Evolutionary conservation across 2,329 filamentous ascomycete species (phyloP).

Genomic region (Botryotinia narcissicola): DNA sequence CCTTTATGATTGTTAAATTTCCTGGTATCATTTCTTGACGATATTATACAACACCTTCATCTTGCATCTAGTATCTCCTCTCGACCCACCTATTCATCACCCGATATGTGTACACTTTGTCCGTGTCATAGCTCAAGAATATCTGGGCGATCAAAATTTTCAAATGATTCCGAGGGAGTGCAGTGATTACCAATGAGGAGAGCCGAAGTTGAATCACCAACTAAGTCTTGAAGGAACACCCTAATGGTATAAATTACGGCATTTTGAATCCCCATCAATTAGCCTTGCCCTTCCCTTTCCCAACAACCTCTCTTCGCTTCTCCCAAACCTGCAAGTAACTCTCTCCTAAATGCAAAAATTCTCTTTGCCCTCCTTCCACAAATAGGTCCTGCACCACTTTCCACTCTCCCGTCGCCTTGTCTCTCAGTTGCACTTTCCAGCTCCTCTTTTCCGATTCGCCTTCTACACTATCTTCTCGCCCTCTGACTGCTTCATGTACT

Average conservation of each 20-base stretch:
- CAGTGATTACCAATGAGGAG: neutral
- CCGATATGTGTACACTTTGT: neutral
- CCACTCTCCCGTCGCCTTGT: conserved; percentile 74
- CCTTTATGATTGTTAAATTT: neutral
- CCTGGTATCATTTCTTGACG: neutral
- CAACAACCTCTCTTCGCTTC: conserved; percentile 57
- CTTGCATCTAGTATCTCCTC: neutral
- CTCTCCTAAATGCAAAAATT: conserved; percentile 89
- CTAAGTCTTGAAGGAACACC: neutral
- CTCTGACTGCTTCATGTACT: conserved; percentile 77
- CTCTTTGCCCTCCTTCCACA: conserved; percentile 83
- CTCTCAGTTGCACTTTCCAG: conserved; percentile 88
- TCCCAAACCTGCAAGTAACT: conserved; percentile 98
- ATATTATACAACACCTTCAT: neutral
- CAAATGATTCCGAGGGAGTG: neutral
- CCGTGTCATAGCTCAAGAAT: neutral
- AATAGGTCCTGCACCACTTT: conserved; percentile 96
- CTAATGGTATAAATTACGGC: neutral
- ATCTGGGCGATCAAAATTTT: neutral
- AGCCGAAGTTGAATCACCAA: neutral
- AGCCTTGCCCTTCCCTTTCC: conserved; percentile 25
- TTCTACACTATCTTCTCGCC: conserved; percentile 77
- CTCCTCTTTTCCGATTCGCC: conserved; percentile 86
- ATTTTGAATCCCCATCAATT: neutral
- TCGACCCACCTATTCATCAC: neutral